Evolutionary conservation across 2,329 filamentous ascomycete species (phyloP), one percentile per base, ranked within the genome.

Genomic region (Plenodomus biglobosus): DNA sequence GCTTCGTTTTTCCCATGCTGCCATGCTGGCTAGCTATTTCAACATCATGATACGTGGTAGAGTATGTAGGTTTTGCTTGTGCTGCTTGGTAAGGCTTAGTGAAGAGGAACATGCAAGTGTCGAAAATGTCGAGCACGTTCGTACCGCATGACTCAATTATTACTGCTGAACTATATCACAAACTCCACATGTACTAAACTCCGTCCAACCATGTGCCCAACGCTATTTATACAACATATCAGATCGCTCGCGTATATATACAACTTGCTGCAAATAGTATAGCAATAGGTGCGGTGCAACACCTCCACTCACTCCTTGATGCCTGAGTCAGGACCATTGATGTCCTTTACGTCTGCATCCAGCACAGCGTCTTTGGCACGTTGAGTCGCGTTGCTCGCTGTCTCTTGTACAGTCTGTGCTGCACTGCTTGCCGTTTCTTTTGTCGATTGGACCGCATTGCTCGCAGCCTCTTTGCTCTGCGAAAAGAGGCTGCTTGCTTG

Each of bases 331-430:
- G 46, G 47, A 17, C 53, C 56, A 18, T 61, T 27, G 10, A 58
- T 56, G 24, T 60, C 51, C 38, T 42, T 61, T n/a, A 57, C 52
- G 7, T 59, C 40, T 17, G 51, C 46, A 36, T 57, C 44, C 24
- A 52, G 40, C 15, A 61, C 38, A 38, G 53, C 48, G 17, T 66
- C 60, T 27, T 57, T 55, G 11, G 53, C 55, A 27, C 55, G 56
- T 44, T 53, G 46, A 6, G 44, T 38, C 11, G 46, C 50, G 13
- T 50, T 47, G 11, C 21, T 40, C 2, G 52, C 52, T 0, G 51
- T 38, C 32, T 53, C 58, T 43, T 59, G 58, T 8, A 63, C 59
- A 18, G 58, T 62, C 40, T 61, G 58, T 1, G 36, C 46, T 5
- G 46, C 46, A 22, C 13, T 32, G 27, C 27, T 32, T 15, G 27